These are phyloP conservation scores for Yamadazyma triangularis DNA, from an alignment of 1,139 yeast genomes.

Conservation along the genomic window DNA sequence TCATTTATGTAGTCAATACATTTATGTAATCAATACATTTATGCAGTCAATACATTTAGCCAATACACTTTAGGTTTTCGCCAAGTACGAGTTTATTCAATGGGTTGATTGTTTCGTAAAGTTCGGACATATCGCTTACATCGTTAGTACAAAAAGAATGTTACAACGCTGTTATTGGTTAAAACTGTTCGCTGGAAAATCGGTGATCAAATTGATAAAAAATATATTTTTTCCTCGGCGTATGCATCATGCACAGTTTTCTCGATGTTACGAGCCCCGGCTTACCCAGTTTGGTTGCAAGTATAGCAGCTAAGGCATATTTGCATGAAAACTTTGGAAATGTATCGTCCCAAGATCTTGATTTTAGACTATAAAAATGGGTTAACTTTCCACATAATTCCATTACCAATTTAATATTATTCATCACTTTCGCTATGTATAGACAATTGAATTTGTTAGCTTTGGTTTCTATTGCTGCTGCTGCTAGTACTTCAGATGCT, in stretches of 20 bases:
- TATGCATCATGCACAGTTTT: conserved; percentile 3
- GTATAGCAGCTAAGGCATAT: neutral
- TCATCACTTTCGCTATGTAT: neutral
- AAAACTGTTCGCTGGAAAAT: neutral
- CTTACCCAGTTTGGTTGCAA: no score
- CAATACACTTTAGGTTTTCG: neutral
- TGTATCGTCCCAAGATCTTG: neutral
- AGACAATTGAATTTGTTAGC: neutral
- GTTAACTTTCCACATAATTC: neutral
- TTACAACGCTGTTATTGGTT: neutral
- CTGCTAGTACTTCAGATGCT: neutral
- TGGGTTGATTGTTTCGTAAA: neutral
- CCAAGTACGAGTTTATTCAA: neutral
- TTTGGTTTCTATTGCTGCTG: neutral
- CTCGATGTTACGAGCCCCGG: neutral
- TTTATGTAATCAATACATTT: neutral
- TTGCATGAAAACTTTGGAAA: neutral
- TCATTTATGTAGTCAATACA: neutral
- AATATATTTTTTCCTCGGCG: neutral
- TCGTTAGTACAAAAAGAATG: neutral
- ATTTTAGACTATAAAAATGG: neutral
- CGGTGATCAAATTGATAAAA: neutral
- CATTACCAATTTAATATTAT: neutral
- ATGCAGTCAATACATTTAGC: neutral
- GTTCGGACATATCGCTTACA: neutral